phyloP scores from a whole-genome alignment of 2,329 filamentous ascomycete species.

The Pestalotiopsis sp. region DNA sequence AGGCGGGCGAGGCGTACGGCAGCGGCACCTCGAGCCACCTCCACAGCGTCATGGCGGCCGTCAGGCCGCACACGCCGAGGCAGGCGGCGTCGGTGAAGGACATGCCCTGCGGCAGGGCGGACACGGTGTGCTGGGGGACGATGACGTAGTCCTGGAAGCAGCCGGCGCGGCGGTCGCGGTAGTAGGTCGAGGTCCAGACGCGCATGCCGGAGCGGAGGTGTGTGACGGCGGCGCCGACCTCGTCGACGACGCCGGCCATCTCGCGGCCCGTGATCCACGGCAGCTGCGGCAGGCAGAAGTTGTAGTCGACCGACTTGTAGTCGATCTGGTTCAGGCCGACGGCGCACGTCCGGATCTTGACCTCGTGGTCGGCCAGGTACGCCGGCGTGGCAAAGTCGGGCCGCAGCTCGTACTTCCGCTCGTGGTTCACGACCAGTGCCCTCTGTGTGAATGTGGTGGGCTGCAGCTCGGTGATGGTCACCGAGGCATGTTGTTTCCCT shows the following conservation, averaged over 20 bases:
- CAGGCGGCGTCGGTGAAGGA: conserved; percentile 8
- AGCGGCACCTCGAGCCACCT: conserved; percentile 10
- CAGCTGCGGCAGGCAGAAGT: conserved; percentile 10
- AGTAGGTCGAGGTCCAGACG: conserved; percentile 12
- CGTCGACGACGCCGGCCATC: conserved; percentile 76
- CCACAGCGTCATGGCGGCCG: conserved; percentile 12
- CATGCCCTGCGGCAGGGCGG: not conserved
- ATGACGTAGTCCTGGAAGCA: conserved; percentile 12
- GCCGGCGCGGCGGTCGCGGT: conserved; percentile 10
- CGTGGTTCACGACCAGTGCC: conserved; percentile 10
- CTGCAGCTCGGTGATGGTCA: conserved; percentile 1
- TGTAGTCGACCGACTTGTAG: conserved; percentile 14
- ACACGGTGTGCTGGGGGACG: conserved; percentile 11
- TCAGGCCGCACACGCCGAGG: conserved; percentile 8
- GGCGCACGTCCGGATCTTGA: conserved; percentile 10
- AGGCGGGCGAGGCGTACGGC: not conserved
- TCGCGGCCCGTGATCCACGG: conserved; percentile 74
- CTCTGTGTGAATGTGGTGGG: conserved; percentile 7
- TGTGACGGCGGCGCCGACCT: conserved; percentile 65
- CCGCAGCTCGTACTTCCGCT: conserved; percentile 6
- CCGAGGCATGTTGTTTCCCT: not conserved
- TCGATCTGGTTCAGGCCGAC: conserved; percentile 13
- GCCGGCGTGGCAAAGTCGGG: conserved; percentile 5
- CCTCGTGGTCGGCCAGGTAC: conserved; percentile 4
- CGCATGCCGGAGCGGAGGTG: conserved; percentile 63